A percentile compares a stretch with the other conserved stretches of the same genome.
Conservation (phyloP, 2,329 filamentous ascomycete species). For the Beauveria sp. region DNA sequence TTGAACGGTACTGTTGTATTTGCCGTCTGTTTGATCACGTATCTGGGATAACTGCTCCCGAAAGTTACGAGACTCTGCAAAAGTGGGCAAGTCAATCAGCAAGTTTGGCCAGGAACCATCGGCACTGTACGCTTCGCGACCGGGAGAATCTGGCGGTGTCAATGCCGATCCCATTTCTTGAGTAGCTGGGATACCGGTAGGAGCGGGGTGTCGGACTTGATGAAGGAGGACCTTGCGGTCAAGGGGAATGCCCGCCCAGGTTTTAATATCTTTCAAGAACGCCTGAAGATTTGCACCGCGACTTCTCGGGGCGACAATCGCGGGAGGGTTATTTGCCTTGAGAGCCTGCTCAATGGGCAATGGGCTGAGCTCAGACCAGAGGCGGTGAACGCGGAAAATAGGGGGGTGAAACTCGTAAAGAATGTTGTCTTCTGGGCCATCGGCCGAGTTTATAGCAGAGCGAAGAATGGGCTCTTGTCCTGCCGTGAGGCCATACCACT, state of each 20-base stretch:
- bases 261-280: conserved; percentile 72
- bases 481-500: conserved; percentile 72
- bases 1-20: conserved; percentile 68
- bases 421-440: conserved; percentile 55
- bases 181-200: conserved; percentile 29
- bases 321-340: conserved; percentile 52
- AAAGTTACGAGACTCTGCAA: conserved; percentile 31
- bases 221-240: conserved; percentile 71
- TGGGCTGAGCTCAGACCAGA: conserved; percentile 55
- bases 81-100: conserved; percentile 44
- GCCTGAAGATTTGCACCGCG: conserved; percentile 60
- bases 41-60: conserved; percentile 18
- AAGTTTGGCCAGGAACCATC: conserved; percentile 33
- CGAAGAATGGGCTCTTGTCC: conserved; percentile 67
- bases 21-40: conserved; percentile 64
- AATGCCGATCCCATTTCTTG: conserved; percentile 28
- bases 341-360: conserved; percentile 49
- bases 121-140: conserved; percentile 20
- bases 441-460: conserved; percentile 67
- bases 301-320: conserved; percentile 63
- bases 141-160: conserved; percentile 35
- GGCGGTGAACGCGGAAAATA: conserved; percentile 74
- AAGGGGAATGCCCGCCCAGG: conserved; percentile 56
- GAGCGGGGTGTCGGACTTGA: conserved; percentile 39
- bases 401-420: conserved; percentile 80